Percentiles rank a stretch among this genome's conserved stretches.
Conservation (phyloP, 306 rosid genomes). For the Argentina anserina region DNA sequence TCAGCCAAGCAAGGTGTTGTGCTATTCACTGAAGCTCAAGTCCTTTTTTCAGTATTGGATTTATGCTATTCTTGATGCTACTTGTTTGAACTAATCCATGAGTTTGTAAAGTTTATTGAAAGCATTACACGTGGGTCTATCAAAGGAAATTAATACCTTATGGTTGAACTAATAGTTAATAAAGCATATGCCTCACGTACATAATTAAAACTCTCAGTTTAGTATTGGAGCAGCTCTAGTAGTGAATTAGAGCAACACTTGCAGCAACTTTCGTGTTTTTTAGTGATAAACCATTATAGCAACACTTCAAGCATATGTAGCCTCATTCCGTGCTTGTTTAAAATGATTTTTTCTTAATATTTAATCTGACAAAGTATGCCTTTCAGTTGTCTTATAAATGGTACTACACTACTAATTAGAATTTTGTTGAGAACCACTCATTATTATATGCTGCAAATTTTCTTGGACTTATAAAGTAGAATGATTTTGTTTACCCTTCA, state of each 20-base stretch:
- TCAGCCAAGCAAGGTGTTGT: conserved; percentile 83
- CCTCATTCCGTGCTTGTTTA: background rate
- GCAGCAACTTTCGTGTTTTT: too few species aligned
- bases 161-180: background rate
- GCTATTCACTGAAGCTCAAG: conserved; percentile 17
- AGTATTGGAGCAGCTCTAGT: background rate
- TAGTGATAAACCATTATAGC: background rate
- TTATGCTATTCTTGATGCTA: background rate
- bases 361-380: too few species aligned
- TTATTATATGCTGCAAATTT: background rate
- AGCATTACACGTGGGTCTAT: background rate
- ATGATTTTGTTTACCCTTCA: background rate
- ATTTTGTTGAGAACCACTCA: background rate
- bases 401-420: background rate
- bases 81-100: background rate
- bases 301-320: background rate
- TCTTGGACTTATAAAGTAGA: background rate
- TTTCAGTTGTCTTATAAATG: background rate
- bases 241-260: background rate
- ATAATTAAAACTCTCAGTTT: background rate
- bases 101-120: background rate
- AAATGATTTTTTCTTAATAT: background rate
- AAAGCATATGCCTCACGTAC: background rate
- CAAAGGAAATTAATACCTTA: background rate
- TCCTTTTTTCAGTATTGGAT: background rate